Base-by-base conservation (phyloP, 106 monocot genomes). In the Acorus calamus region DNA sequence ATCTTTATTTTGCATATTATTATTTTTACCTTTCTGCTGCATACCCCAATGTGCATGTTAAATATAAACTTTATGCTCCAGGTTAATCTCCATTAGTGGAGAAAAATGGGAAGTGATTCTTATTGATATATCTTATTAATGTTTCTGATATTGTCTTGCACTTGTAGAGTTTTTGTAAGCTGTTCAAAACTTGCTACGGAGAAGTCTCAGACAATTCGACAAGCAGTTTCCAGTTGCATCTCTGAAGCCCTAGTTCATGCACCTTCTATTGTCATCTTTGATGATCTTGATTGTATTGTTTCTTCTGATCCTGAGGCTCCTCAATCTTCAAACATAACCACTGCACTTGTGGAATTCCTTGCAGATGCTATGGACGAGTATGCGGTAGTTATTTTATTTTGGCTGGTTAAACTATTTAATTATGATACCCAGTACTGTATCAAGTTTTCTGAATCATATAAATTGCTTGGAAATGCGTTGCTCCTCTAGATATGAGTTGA, bases 241-340 rank as follows among this genome's bases (percentile, higher is more conserved):
- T 88, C 85, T 80, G 96, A 98, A 77, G 96, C 96, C 56, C 51
- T 91, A 8, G 45, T 52, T 63, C 85, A 85, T 74, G 65, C 85
- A 60, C 96, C 96, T 66, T 88, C 96, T 48, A 63, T 98, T 49
- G 45, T 98, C 5, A 69, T 98, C 74, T 98, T 98, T 72, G 96
- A 98, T 75, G 87, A 92, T 79, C 76, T 98, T 9, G 96, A 98
- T 67, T 67, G 66, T 61, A 52, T 98, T 47, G 66, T 92, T 69
- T 81, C 84, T 56, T 76, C 93, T 28, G 78, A 91, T 55, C 58
- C 70, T 67, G 88, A 91, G 53, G 85, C 71, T 43, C 70, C 83
- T 70, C 88, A 92, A 49, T 49, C 76, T 65, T 74, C 77, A 52
- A 83, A 58, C 83, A 74, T 81, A 7, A 51, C 66, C 43, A 58